Evolutionary conservation across 2,329 filamentous ascomycete species (phyloP).

Genomic region (Pyrenochaeta sp.): DNA sequence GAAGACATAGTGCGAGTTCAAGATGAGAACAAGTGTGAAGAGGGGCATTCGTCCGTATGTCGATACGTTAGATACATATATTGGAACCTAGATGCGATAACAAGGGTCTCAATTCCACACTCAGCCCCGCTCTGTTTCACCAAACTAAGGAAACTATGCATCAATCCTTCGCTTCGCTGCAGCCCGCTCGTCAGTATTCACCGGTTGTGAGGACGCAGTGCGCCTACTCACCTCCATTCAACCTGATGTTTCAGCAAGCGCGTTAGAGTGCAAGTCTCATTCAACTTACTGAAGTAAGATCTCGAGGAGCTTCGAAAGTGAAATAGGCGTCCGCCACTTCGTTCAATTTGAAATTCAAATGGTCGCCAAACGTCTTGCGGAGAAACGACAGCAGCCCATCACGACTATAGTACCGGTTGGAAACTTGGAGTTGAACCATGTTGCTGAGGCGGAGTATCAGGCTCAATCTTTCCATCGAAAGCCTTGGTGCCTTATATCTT

Average conservation of each 20-base stretch:
- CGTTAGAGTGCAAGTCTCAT: background rate
- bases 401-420: background rate
- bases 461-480: background rate
- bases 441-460: background rate
- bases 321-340: background rate
- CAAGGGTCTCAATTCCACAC: too few species aligned
- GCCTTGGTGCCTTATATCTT: background rate
- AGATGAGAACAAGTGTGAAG: too few species aligned
- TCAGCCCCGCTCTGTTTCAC: background rate
- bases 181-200: slow-evolving; percentile 1
- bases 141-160: background rate
- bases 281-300: background rate
- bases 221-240: background rate
- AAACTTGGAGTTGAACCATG: background rate
- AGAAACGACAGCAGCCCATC: background rate
- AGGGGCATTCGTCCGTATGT: too few species aligned
- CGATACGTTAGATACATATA: background rate
- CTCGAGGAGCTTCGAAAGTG: slow-evolving; percentile 5
- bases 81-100: background rate
- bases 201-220: background rate
- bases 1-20: too few species aligned
- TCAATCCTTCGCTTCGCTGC: slow-evolving; percentile 3
- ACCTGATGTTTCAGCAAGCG: background rate
- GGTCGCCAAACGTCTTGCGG: background rate
- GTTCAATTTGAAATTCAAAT: slow-evolving; percentile 1